A percentile compares a stretch with the other conserved stretches of the same genome.
phyloP scores from a whole-genome alignment of 495 filamentous ascomycete genomes.

The Tetracladium setigerum region DNA sequence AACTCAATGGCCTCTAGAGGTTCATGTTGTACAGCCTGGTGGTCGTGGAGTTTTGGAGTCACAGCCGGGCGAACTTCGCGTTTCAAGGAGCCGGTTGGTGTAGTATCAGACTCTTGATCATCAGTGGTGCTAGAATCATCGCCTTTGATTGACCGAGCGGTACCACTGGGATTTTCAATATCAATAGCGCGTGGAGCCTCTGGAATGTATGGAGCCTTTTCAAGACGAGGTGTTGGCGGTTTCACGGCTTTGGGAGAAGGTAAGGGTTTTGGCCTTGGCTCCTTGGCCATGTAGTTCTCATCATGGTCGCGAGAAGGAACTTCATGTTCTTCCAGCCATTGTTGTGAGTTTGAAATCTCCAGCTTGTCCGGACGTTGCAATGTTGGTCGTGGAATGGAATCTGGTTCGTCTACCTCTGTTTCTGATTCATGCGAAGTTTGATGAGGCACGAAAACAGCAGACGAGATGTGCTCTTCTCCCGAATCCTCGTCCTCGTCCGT shows the following conservation, averaged over 20 bases:
- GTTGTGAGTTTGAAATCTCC: slow-evolving; percentile 1
- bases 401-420: background rate
- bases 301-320: slow-evolving; percentile 21
- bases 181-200: slow-evolving; percentile 42
- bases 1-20: slow-evolving; percentile 89
- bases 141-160: slow-evolving; percentile 23
- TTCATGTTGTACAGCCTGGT: slow-evolving; percentile 37
- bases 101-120: slow-evolving; percentile 17
- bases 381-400: slow-evolving; percentile 3
- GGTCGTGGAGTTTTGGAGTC: slow-evolving; percentile 32
- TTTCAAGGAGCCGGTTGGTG: slow-evolving; percentile 24
- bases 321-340: slow-evolving; percentile 23
- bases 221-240: slow-evolving; percentile 35
- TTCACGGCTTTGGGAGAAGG: slow-evolving; percentile 31
- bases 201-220: slow-evolving; percentile 41
- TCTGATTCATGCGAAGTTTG: slow-evolving; percentile 49
- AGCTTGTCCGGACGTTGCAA: slow-evolving; percentile 13
- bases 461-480: slow-evolving; percentile 88
- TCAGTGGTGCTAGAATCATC: slow-evolving; percentile 25
- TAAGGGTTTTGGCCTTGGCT: slow-evolving; percentile 15
- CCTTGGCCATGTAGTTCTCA: slow-evolving; percentile 23
- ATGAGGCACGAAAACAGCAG: slow-evolving; percentile 89
- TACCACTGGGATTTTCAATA: slow-evolving; percentile 32
- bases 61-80: slow-evolving; percentile 3
- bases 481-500: slow-evolving; percentile 60